Evolutionary conservation across 2,329 filamentous ascomycete genomes (phyloP).

Genomic region (Samsoniella hepiali): DNA sequence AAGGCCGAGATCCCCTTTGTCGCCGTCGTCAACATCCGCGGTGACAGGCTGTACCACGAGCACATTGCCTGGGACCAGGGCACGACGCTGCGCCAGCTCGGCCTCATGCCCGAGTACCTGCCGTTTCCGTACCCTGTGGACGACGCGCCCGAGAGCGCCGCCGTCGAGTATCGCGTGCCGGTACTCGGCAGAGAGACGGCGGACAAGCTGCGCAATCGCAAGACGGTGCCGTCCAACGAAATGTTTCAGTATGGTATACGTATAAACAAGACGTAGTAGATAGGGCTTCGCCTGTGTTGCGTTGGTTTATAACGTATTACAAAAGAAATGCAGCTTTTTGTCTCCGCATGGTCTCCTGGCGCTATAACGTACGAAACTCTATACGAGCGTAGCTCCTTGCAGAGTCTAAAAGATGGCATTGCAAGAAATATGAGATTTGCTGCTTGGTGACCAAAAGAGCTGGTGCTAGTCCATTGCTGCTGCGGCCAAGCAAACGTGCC

Average conservation of each 20-base stretch:
- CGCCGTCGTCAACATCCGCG: constrained; percentile 59
- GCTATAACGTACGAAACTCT: no score
- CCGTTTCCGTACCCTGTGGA: constrained; percentile 9
- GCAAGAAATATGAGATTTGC: no score
- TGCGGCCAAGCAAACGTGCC: no score
- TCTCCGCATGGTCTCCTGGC: no score
- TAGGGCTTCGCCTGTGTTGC: neutral
- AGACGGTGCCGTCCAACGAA: constrained; percentile 31
- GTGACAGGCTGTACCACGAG: constrained; percentile 60
- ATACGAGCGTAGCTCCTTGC: no score
- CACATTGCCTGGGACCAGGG: constrained; percentile 66
- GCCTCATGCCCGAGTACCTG: constrained; percentile 37
- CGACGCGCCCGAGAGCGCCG: neutral
- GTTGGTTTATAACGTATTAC: no score
- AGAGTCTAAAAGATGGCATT: no score
- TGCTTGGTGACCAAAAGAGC: no score
- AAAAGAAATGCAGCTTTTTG: no score
- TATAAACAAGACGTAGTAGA: neutral
- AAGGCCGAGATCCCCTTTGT: constrained; percentile 56
- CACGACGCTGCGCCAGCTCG: constrained; percentile 55
- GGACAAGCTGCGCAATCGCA: constrained; percentile 31
- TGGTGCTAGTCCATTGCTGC: no score
- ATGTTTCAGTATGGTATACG: constrained; percentile 27
- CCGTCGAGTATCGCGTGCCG: constrained; percentile 32
- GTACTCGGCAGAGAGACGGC: constrained; percentile 33